Base-by-base conservation (phyloP, 345 rosid genomes). In the Aquilaria yunnanensis region DNA sequence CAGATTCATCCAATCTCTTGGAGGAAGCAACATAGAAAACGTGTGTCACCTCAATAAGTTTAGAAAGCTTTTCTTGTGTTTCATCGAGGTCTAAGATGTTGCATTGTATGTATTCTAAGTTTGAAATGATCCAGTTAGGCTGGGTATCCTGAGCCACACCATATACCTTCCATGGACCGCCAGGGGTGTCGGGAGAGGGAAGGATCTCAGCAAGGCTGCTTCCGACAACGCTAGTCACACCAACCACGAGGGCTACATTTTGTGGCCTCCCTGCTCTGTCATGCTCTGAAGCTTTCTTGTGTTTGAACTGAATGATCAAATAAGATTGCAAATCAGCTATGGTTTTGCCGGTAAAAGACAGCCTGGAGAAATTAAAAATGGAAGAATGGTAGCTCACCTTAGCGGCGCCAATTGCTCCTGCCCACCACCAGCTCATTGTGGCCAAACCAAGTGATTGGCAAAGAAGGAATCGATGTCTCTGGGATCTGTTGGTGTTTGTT, bases 111-210 rank as follows among this genome's bases (percentile, higher is more conserved):
- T 80, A 80, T n/a, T 80, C 75, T 2, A 77, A 51, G 14, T 73
- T 75, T 8, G 70, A 56, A 51, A 33, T 12, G 47, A 57, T 69
- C 84, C 77, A 80, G 50, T 4, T 60, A 12, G 68, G 68, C 3
- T 57, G 33, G 10, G 55, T 59, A 51, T 60, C 74, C 32, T 75
- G 61, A 13, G 79, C 84, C 0, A 74, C 77, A 37, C 80, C 85
- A 60, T 80, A 80, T 4, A 80, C 78, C 59, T 75, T 80, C 85
- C 82, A 80, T 1, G 78, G 85, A 43, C 85, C 85, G 7, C 81
- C 82, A 1, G 85, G 85, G 4, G 72, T 77, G 63, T 77, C 85
- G 29, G 75, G 50, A 9, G 67, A 67, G 0, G 77, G 78, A 16
- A 80, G 77, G 64, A 77, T 77, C 72, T 77, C 81, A 10, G 81